A percentile compares a stretch with the other conserved stretches of the same genome.
phyloP scores from a whole-genome alignment of 208 protist species.

The Leishmania turanica region DNA sequence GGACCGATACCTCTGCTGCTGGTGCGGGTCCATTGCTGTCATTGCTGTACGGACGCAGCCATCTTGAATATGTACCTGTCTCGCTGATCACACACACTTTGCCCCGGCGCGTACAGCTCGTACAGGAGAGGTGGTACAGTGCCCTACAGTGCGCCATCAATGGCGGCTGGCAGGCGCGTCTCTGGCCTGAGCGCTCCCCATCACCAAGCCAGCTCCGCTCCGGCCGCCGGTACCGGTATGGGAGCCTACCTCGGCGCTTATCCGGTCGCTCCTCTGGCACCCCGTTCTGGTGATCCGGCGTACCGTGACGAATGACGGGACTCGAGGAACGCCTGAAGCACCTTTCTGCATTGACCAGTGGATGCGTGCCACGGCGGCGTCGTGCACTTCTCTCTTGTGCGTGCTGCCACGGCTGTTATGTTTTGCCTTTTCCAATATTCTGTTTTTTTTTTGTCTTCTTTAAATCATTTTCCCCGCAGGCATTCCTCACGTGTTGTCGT shows the following conservation, averaged over 20 bases:
- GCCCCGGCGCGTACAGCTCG: neutral
- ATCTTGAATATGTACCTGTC: neutral
- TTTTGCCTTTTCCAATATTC: too few relatives aligned
- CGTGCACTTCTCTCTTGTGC: neutral
- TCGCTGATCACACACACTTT: neutral
- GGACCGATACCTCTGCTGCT: neutral
- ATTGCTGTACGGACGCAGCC: neutral
- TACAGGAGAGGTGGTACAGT: neutral
- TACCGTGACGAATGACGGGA: neutral
- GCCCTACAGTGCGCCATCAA: neutral
- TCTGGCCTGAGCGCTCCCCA: neutral
- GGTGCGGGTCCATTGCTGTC: too few relatives aligned
- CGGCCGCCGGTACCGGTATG: too few relatives aligned
- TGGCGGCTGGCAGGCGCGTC: neutral
- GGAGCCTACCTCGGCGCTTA: neutral
- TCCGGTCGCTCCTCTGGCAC: neutral
- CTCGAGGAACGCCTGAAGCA: neutral
- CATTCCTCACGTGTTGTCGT: too few relatives aligned
- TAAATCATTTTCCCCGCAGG: too few relatives aligned
- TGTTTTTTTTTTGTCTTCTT: too few relatives aligned
- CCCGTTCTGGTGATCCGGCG: neutral
- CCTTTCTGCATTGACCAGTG: neutral
- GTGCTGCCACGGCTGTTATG: neutral
- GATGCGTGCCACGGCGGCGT: neutral
- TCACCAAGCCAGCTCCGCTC: neutral